Base-by-base conservation (phyloP, 257 asterid species). In the Perilla frutescens region DNA sequence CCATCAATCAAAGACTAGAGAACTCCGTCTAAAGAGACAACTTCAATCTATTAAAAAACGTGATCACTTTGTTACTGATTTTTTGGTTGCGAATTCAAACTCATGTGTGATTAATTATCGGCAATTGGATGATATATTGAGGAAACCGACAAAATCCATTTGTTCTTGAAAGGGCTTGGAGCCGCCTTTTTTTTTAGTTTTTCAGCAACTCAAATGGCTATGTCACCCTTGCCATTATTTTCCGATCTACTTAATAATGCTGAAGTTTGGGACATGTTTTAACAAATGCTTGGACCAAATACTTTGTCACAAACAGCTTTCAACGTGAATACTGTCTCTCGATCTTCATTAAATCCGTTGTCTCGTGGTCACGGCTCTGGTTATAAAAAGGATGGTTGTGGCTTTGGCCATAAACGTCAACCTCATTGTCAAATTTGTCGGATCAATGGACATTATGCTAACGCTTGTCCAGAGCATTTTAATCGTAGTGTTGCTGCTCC, bases 1-100 rank as follows among this genome's bases (percentile, higher is more conserved):
- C n/a, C n/a, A n/a, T n/a, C n/a, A 55, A 55, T 55, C 61, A 12
- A 55, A 55, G 45, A 45, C 65, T 59, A 45, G 65, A 32, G 47
- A 59, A 34, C 26, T 59, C 26, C 29, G 65, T 32, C 45, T 59
- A 9, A 59, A 59, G 36, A 45, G 47, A 5, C 44, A 59, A 13
- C 65, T 59, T 59, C n/a, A n/a, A n/a, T 34, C 47, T 6, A 13
- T 59, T 1, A 59, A 34, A 34, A 36, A 59, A 59, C 45, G 65
- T 6, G 65, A 36, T 59, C 65, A 29, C 5, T 32, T 45, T 3
- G 65, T 59, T 13, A 20, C 20, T 10, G 65, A 59, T n/a, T n/a
- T 3, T 59, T 59, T 34, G 45, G 65, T 6, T 29, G 29, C 12
- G 65, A 34, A 4, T 59, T 59, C 65, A 59, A 59, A 59, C 26